Evolutionary conservation across 2,329 filamentous ascomycete genomes (phyloP).

Genomic region (Bipolaris oryzae): DNA sequence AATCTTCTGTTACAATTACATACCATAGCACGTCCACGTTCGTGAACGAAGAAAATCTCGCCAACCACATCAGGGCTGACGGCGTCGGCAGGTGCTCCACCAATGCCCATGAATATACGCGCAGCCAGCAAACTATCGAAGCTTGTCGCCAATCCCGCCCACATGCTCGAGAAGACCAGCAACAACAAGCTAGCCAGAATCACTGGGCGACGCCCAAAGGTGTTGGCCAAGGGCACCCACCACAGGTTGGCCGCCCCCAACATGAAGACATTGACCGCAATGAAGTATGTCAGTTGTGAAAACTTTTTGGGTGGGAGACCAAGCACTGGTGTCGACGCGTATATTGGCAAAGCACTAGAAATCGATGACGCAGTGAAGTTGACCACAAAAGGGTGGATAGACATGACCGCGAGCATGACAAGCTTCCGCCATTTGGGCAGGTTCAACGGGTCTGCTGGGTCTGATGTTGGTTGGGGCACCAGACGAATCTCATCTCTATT

Average conservation of each 20-base stretch:
- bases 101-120: conserved; percentile 48
- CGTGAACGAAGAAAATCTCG: conserved; percentile 52
- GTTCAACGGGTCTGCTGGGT: conserved; percentile 51
- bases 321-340: conserved; percentile 41
- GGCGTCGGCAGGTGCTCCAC: conserved; percentile 47
- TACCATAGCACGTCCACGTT: conserved; percentile 51
- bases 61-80: conserved; percentile 51
- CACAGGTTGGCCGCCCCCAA: conserved; percentile 49
- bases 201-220: conserved; percentile 49
- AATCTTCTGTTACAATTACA: conserved; percentile 1
- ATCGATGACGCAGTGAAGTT: conserved; percentile 48
- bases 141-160: conserved; percentile 48
- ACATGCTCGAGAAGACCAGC: conserved; percentile 45
- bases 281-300: conserved; percentile 43
- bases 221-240: conserved; percentile 52
- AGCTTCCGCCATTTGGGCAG: conserved; percentile 47
- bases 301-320: conserved; percentile 41
- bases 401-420: conserved; percentile 46
- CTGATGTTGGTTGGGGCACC: conserved; percentile 48
- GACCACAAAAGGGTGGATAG: conserved; percentile 46
- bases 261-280: conserved; percentile 50
- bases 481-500: conserved; percentile 46
- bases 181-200: conserved; percentile 46
- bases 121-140: conserved; percentile 49
- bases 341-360: conserved; percentile 45